Evolutionary conservation across 805 yeast genomes (phyloP).

Genomic region (Cyberlindnera maclurae): DNA sequence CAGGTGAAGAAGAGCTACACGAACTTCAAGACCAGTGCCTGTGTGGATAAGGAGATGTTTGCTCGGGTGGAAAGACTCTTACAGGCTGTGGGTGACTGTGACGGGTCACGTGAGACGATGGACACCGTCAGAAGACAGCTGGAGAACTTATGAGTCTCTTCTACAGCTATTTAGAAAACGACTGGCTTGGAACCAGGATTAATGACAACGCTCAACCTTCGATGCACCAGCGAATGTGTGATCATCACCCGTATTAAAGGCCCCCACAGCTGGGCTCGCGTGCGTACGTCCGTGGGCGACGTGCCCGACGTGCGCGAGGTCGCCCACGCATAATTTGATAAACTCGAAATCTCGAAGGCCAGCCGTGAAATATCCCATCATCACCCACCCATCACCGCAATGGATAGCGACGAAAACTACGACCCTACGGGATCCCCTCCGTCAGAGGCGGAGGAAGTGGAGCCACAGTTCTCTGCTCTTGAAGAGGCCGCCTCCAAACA

Average conservation of each 20-base stretch:
- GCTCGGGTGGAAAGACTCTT: conserved; percentile 9
- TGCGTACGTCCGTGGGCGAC: too few species aligned
- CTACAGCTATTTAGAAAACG: too few species aligned
- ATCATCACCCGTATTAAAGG: too few species aligned
- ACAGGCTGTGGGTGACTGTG: conserved; percentile 5
- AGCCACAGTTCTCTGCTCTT: conserved; percentile 14
- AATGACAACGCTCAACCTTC: too few species aligned
- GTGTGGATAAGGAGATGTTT: conserved; percentile 6
- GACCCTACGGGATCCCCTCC: conserved; percentile 9
- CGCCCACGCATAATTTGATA: too few species aligned
- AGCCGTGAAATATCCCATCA: too few species aligned
- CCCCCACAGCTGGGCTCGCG: too few species aligned
- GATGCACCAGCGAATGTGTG: too few species aligned
- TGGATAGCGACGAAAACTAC: conserved; percentile 2
- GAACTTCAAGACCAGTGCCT: conserved; percentile 6
- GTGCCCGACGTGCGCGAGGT: too few species aligned
- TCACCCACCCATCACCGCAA: neutral
- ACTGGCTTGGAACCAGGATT: too few species aligned
- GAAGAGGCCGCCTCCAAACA: conserved; percentile 16
- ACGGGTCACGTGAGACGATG: neutral
- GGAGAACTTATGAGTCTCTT: neutral
- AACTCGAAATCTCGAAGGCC: too few species aligned
- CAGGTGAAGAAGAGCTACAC: conserved; percentile 9
- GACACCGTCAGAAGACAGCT: neutral
- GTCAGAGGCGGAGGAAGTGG: conserved; percentile 5